A percentile compares a stretch with the other conserved stretches of the same genome.
Conservation (phyloP, 495 filamentous ascomycete species). For the Oleoguttula mirabilis region DNA sequence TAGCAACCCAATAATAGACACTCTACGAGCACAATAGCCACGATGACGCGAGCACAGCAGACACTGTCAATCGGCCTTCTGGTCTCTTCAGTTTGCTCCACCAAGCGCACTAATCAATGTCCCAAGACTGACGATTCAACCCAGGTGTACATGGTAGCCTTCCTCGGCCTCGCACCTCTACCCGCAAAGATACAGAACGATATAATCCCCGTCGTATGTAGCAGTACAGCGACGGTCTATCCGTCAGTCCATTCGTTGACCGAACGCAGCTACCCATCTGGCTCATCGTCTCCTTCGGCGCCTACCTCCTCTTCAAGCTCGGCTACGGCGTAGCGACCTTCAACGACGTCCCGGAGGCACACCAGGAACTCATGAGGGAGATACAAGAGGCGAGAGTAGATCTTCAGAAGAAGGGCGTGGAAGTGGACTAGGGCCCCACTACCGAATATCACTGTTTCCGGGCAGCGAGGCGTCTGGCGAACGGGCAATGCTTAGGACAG, state of each 20-base stretch:
- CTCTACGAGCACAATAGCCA: too few relatives aligned
- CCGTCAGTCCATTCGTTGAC: conserved; percentile 1
- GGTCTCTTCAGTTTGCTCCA: too few relatives aligned
- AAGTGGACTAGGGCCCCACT: conserved; percentile 45
- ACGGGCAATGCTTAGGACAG: too few relatives aligned
- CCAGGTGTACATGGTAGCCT: conserved; percentile 79
- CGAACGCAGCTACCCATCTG: conserved; percentile 71
- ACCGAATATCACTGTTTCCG: not conserved
- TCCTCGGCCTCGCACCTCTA: conserved; percentile 73
- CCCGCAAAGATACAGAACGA: conserved; percentile 59
- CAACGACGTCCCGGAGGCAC: conserved; percentile 86
- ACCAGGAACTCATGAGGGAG: conserved; percentile 77
- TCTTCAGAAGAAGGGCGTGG: conserved; percentile 54
- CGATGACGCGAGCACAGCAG: conserved; percentile 93
- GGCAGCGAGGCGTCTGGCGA: conserved; percentile 6
- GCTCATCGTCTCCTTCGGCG: conserved; percentile 80
- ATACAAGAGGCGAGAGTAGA: conserved; percentile 59
- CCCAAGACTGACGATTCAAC: conserved; percentile 1
- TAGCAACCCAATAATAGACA: too few relatives aligned
- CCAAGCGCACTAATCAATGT: too few relatives aligned
- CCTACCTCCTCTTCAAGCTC: conserved; percentile 83
- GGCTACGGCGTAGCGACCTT: conserved; percentile 89
- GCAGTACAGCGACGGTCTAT: too few relatives aligned
- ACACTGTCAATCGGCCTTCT: conserved; percentile 77
- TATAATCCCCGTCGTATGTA: conserved; percentile 57